Base-by-base conservation (phyloP, 177 flowering plant species). In the Vitis hybrid region DNA sequence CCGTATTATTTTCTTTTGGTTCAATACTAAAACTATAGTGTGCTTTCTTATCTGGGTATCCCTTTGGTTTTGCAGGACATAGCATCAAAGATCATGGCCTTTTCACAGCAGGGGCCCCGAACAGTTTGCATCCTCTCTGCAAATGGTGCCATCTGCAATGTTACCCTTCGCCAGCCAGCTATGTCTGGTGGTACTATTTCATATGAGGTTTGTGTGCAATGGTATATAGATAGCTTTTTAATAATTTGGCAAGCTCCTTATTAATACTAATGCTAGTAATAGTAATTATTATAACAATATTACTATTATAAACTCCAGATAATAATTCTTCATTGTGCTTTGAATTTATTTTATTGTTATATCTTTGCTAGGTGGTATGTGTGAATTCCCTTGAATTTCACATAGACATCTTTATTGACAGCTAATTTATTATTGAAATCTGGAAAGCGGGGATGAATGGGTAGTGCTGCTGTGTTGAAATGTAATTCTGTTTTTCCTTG, bases 101-200 rank as follows among this genome's bases (percentile, higher is more conserved):
- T 91, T 70, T 84, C 93, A 4, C 93, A 84, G 75, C 87, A 88
- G 84, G 97, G 94, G 18, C 87, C 94, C 13, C 88, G 91, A 0
- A 84, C 97, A 15, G 82, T 92, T 55, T 92, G 92, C 72, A 85
- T 92, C 79, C 86, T 92, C 55, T 87, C 94, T 33, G 98, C 98
- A 65, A 86, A 79, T 84, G 98, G 98, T 69, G 83, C 91, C 10
- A 71, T 91, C 60, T 76, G 84, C 71, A 89, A 84, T 81, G 91
- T 87, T 51, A 88, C 91, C n/a, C 89, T 93, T 74, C 89, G 92
- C 14, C 93, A 91, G 52, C 84, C 90, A 18, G 83, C 89, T 50
- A 78, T 71, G 69, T 65, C 86, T 69, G 85, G 85, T 69, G 88
- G 90, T 45, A 81, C 76, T n/a, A 85, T 86, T 26, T 81, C 85